Base-by-base conservation (phyloP, 2,329 filamentous ascomycete genomes). In the Microsporum ferrugineum region DNA sequence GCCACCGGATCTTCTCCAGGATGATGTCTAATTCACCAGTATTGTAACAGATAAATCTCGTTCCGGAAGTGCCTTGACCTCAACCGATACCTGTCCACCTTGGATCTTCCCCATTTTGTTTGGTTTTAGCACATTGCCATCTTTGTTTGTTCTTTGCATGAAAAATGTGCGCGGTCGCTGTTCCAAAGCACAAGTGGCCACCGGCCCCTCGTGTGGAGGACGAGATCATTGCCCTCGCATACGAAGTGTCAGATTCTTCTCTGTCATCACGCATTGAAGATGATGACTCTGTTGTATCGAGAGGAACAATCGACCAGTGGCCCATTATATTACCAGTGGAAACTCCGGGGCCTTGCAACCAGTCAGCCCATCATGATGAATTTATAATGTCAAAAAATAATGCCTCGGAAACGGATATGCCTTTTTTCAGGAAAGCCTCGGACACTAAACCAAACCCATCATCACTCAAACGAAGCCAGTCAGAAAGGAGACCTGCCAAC, bases 181-280 rank as follows among this genome's bases (percentile, higher is more conserved):
- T 65, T 39, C 67, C 69, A 63, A 55, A 55, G 49, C 66, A 68
- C 49, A 69, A 66, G 57, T 75, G 72, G 72, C 76, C 77, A 38
- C 77, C 77, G 23, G 71, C 71, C 60, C 76, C 77, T 31, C 73
- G 65, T 58, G 77, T 77, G 59, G 77, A 79, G 64, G 76, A 78
- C 61, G 76, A 77, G 65, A 63, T 67, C n/a, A 67, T 69, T 38
- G 73, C 76, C 34, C 69, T 78, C 31, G 70, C 74, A 17, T 72
- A 72, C 63, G 76, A 79, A 65, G 59, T 75, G 10, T 62, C 71
- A 33, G 72, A 71, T 57, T 34, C 68, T 69, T 59, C 66, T 68
- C 29, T 34, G 33, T 55, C 49, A 33, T 51, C 63, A 69, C 29
- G 53, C 34, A 57, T 60, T 31, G 51, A 60, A 43, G 45, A 62